Evolutionary conservation across 139 green algal species (phyloP).

Genomic region (Volvox africanus): DNA sequence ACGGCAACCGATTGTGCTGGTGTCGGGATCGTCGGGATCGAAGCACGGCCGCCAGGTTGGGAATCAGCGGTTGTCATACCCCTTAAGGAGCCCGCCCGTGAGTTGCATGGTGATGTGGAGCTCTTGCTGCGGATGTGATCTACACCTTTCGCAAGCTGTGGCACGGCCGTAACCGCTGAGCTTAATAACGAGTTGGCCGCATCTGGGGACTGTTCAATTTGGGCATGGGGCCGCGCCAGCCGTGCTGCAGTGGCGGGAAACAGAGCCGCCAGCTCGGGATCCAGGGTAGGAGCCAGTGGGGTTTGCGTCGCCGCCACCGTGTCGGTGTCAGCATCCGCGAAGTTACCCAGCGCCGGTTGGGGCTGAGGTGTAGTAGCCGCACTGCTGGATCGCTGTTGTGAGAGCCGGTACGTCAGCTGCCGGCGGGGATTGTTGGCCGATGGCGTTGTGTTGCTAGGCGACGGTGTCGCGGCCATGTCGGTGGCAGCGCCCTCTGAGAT

Average conservation of each 20-base stretch:
- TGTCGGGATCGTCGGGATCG: too few species aligned
- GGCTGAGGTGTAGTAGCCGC: not conserved
- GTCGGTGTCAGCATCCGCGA: not conserved
- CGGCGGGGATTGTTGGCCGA: not conserved
- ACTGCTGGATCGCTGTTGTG: not conserved
- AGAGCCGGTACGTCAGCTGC: not conserved
- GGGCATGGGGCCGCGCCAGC: not conserved
- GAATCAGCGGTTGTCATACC: not conserved
- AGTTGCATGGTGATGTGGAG: not conserved
- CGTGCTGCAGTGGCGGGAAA: conserved; percentile 40
- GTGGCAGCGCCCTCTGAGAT: not conserved
- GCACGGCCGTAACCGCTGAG: conserved; percentile 2
- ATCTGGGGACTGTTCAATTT: conserved; percentile 17
- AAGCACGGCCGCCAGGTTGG: too few species aligned
- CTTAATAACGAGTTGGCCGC: not conserved
- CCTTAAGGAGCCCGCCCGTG: not conserved
- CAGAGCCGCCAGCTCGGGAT: conserved; percentile 34
- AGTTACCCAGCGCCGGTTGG: not conserved
- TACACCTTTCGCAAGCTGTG: not conserved
- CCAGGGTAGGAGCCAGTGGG: not conserved
- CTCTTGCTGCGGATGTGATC: not conserved
- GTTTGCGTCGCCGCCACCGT: not conserved
- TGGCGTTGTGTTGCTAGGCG: not conserved
- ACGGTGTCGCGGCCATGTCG: not conserved
- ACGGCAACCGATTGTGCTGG: not conserved